Evolutionary conservation across 1,284 basidiomycete genomes (phyloP).

Genomic region (Ustilago nuda): DNA sequence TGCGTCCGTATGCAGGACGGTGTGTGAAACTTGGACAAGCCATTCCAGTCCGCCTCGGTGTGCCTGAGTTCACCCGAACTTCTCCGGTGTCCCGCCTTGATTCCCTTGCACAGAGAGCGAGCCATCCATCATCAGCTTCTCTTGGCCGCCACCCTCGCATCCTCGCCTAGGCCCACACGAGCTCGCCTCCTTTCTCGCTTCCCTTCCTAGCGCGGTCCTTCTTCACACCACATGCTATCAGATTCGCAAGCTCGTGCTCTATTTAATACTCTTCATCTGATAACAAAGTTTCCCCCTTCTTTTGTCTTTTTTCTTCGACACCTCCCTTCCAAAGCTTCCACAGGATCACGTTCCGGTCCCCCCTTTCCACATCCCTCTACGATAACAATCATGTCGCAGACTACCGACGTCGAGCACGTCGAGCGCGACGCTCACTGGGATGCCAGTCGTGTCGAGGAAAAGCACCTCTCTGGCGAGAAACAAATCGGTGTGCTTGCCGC

Average conservation of each 20-base stretch:
- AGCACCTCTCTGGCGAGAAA: constrained; percentile 31
- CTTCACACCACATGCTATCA: constrained; percentile 1
- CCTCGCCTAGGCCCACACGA: constrained; percentile 3
- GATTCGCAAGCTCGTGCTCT: neutral
- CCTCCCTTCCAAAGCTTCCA: neutral
- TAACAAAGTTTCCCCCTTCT: constrained; percentile 12
- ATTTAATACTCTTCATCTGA: constrained; percentile 29
- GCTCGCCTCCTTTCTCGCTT: constrained; percentile 15
- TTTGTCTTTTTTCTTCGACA: neutral
- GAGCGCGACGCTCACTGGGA: constrained; percentile 28
- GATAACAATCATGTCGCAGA: constrained; percentile 30
- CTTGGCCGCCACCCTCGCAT: neutral
- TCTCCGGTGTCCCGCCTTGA: neutral
- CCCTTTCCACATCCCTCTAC: constrained; percentile 4
- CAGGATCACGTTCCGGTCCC: no score
- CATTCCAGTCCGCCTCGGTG: constrained; percentile 4
- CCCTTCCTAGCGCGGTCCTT: constrained; percentile 4
- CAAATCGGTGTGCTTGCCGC: constrained; percentile 59
- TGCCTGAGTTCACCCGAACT: constrained; percentile 21
- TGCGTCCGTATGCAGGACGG: neutral
- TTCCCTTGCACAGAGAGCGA: no score
- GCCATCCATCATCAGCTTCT: neutral
- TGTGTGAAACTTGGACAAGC: constrained; percentile 17
- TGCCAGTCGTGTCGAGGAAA: constrained; percentile 12
- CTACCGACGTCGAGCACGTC: constrained; percentile 32